Conservation (phyloP, 148 eudicot species). For the Cornus kousa region DNA sequence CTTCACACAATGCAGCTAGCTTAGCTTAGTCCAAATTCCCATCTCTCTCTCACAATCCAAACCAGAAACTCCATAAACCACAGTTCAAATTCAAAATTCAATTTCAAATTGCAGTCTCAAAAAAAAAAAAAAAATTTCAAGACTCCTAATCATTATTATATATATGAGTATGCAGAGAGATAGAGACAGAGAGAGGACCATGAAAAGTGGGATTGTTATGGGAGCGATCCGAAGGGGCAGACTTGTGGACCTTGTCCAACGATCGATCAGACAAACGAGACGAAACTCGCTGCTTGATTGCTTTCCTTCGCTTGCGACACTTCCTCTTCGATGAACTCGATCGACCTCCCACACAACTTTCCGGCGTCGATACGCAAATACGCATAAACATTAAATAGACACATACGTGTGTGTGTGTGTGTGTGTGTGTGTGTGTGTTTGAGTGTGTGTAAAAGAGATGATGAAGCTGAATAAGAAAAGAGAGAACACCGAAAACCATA, state of each 20-base stretch:
- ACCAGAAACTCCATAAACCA: no score
- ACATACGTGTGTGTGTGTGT: no score
- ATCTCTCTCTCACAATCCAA: background rate
- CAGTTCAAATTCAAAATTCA: background rate
- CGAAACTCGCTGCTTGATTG: conserved; percentile 36
- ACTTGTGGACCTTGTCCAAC: conserved; percentile 20
- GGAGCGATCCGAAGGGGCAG: conserved; percentile 37
- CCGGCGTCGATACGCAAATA: conserved; percentile 72
- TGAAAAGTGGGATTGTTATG: conserved; percentile 50
- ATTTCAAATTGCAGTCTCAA: background rate
- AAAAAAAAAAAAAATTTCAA: no score
- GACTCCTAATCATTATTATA: no score
- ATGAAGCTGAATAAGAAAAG: no score
- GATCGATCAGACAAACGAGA: conserved; percentile 47
- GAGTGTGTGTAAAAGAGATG: no score
- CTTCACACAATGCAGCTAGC: conserved; percentile 5
- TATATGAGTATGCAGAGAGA: no score
- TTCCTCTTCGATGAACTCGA: conserved; percentile 31
- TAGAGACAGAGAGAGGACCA: conserved; percentile 38
- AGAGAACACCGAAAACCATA: no score
- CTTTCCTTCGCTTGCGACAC: conserved; percentile 33
- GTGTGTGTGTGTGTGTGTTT: no score
- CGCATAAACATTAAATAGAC: no score
- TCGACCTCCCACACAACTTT: conserved; percentile 47
- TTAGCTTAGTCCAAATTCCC: background rate